Conservation (phyloP, 1,139 yeast genomes). For the Lodderomyces metapsilosis region DNA sequence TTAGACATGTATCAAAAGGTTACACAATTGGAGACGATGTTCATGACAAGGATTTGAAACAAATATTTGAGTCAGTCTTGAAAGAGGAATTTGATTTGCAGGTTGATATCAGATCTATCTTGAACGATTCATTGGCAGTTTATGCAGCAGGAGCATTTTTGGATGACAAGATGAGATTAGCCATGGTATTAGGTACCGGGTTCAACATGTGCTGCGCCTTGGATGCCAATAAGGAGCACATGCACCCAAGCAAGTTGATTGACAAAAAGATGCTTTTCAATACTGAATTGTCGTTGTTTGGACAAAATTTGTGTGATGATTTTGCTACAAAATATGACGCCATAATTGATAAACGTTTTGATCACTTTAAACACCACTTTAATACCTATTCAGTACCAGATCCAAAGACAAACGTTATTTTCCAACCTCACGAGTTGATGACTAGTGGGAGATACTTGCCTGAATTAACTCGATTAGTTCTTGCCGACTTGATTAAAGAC, state of each 20-base stretch:
- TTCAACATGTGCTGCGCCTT: conserved; percentile 44
- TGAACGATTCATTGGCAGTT: conserved; percentile 48
- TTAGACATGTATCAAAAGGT: conserved; percentile 52
- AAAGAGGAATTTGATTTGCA: conserved; percentile 21
- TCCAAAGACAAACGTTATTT: conserved; percentile 29
- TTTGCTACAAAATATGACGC: conserved; percentile 39
- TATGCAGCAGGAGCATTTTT: conserved; percentile 46
- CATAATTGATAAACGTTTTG: conserved; percentile 36
- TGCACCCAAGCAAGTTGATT: conserved; percentile 27
- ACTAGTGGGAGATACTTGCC: conserved; percentile 58
- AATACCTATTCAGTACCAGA: conserved; percentile 36
- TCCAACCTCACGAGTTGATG: conserved; percentile 56
- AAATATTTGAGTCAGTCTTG: conserved; percentile 34
- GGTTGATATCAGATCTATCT: conserved; percentile 33
- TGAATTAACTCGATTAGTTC: conserved; percentile 46
- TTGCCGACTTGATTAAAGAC: conserved; percentile 32
- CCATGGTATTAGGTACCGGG: conserved; percentile 49
- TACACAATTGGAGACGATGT: conserved; percentile 42
- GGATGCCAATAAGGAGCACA: conserved; percentile 14
- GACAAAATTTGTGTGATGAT: conserved; percentile 27
- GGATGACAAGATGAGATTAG: conserved; percentile 37
- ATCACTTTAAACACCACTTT: conserved; percentile 19
- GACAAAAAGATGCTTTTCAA: conserved; percentile 30
- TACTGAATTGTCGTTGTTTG: conserved; percentile 43
- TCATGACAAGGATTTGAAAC: conserved; percentile 40